Percentiles rank a stretch among this genome's conserved stretches.
These are phyloP conservation scores for Fusarium clavum DNA, from an alignment of 2,329 filamentous ascomycete genomes.

Conservation along the genomic window DNA sequence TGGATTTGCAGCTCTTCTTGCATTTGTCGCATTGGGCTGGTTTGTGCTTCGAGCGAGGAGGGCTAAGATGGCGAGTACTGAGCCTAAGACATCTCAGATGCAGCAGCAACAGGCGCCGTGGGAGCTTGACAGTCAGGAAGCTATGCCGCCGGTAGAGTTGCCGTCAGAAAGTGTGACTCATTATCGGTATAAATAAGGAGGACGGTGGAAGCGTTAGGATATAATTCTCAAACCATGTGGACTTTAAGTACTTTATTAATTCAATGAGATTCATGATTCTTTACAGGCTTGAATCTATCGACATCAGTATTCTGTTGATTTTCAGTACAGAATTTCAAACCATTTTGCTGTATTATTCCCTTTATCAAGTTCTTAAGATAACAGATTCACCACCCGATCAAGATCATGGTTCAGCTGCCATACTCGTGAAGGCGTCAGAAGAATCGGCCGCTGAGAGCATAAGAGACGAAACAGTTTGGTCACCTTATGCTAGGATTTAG, in stretches of 20 bases:
- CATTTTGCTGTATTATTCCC: no score
- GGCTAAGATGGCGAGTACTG: not conserved
- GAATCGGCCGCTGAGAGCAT: no score
- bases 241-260: not conserved
- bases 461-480: no score
- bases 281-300: no score
- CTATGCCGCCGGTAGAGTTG: not conserved
- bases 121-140: not conserved
- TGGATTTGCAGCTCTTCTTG: not conserved
- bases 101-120: not conserved
- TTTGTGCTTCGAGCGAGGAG: constrained; percentile 9
- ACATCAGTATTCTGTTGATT: not conserved
- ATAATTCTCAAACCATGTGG: not conserved
- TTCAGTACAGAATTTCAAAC: no score
- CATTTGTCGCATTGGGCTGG: not conserved
- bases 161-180: not conserved
- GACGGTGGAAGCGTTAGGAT: not conserved
- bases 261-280: no score
- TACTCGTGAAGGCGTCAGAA: no score
- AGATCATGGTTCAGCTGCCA: no score
- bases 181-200: not conserved
- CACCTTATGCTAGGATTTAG: no score
- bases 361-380: no score
- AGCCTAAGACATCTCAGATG: not conserved
- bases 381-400: no score